Evolutionary conservation across 2,329 filamentous ascomycete species (phyloP), one percentile per base, ranked within the genome.

Genomic region (Fusarium oxysporum): DNA sequence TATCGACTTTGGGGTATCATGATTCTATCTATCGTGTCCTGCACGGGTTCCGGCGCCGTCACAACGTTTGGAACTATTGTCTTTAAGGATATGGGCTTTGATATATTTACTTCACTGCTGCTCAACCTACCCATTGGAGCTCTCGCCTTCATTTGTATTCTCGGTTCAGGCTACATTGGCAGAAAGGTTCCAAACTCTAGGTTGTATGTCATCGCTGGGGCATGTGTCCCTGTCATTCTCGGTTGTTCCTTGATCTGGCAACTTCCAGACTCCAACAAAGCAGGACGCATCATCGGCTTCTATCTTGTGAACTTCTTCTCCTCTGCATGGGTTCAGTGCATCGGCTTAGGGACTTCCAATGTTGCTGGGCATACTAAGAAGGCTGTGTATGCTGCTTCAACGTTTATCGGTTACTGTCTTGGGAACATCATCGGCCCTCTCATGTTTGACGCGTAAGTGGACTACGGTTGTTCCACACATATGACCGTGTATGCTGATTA

Each of bases 401-500:
- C 30, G 2, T 50, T 50, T 12, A 33, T 32, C 6, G 28, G 47
- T 13, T 50, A 50, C 10, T 50, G 47, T 9, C 14, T 50, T 13
- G 47, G 47, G 23, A 50, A 50, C 11, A 50, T 50, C 3, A 50
- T 50, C 2, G 28, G 47, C 3, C 47, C 47, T 2, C 30, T 32
- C 5, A 33, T 50, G 28, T 50, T 33, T 33, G 30, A 50, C 11
- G 10, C 47, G 43, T 45, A 48, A 50, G 47, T 50, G 0, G 6
- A 19, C 2, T 1, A 50, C 14, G 2, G 21, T 16, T 13, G 1
- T 5, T 3, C 1, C 8, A n/a, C n/a, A 16, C 3, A 17, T 8
- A 13, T 6, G 12, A 17, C 1, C 5, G 14, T 3, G 5, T 11
- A 9, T 50, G 28, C 47, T 50, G 5, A 50, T 6, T 5, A 13